Evolutionary conservation across 768 basidiomycete genomes (phyloP), one percentile per base, ranked within the genome.

Genomic region (Asterophora parasitica): DNA sequence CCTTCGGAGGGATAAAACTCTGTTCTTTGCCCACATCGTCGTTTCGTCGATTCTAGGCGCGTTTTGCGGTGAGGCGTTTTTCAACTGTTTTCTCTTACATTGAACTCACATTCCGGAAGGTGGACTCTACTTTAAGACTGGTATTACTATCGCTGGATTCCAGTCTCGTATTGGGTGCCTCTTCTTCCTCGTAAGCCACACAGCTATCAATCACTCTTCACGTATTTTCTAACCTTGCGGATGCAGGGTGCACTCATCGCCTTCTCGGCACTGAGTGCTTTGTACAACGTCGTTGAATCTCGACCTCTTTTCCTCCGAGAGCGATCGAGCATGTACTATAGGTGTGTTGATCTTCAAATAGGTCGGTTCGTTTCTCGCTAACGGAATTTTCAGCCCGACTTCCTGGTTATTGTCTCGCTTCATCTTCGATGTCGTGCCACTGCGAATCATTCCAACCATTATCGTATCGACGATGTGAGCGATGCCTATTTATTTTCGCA

Each of bases 91-190:
- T 35, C 17, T 30, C 20, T 40, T 43, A 13, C 12, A 31, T 11
- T 42, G 36, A 2, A 31, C 35, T 49, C 20, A 42, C 31, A 49
- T 15, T 44, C 6, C 19, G 20, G 3, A 47, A 86, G 88, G 92
- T 48, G 93, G 94, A 0, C 64, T 95, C 47, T 96, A 94, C 62
- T 97, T 74, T 67, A 63, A 92, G 23, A 92, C 90, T 0, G 79
- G 76, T 30, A 68, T 78, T 15, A 85, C 81, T 4, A 95, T 96
- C 52, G 88, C 92, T 19, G 93, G 93, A 1, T 96, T 96, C 75
- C 93, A 96, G 62, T 87, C 86, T 31, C 78, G 94, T 26, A 78
- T 98, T n/a, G 94, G 94, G 26, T 90, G 87, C 55, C 66, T 98
- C 34, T 96, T 98, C 76, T 98, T 98, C 81, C 63, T 96, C 58